Evolutionary conservation across 371 early-diverging fungal species (phyloP).

Genomic region (Mortierella sp.): DNA sequence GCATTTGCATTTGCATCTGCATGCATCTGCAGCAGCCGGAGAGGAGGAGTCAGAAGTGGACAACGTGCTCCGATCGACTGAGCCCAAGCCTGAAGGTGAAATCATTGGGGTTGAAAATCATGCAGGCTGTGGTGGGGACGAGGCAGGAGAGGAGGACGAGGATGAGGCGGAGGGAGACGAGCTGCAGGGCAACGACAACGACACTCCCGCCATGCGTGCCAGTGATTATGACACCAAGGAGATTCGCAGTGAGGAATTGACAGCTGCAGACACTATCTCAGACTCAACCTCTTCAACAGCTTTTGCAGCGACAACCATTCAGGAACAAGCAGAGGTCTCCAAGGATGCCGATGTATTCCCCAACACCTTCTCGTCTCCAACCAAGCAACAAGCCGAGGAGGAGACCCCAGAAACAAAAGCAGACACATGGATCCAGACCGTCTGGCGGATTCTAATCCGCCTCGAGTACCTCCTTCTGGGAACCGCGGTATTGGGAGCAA

Average conservation of each 20-base stretch:
- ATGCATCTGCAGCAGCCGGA: not conserved
- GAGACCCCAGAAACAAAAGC: not conserved
- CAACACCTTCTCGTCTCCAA: too few species aligned
- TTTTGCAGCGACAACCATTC: not conserved
- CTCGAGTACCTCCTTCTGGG: conserved; percentile 44
- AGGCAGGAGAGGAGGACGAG: not conserved
- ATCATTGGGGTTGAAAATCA: not conserved
- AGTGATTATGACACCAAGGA: not conserved
- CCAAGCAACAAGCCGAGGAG: not conserved
- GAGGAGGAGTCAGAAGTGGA: conserved; percentile 10
- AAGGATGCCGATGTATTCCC: not conserved
- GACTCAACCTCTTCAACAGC: not conserved
- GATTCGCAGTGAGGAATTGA: not conserved
- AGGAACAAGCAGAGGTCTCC: not conserved
- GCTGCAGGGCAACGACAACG: not conserved
- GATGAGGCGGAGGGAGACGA: not conserved
- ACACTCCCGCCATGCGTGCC: not conserved
- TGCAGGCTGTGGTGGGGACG: not conserved
- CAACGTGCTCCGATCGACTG: conserved; percentile 8
- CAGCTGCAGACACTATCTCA: not conserved
- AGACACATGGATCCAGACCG: conserved; percentile 26
- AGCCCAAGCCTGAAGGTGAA: not conserved
- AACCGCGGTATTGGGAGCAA: conserved; percentile 44
- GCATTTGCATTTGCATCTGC: conserved; percentile 8
- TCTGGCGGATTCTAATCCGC: conserved; percentile 37